Base-by-base conservation (phyloP, 805 yeast species). In the Clavispora carvajalis region DNA sequence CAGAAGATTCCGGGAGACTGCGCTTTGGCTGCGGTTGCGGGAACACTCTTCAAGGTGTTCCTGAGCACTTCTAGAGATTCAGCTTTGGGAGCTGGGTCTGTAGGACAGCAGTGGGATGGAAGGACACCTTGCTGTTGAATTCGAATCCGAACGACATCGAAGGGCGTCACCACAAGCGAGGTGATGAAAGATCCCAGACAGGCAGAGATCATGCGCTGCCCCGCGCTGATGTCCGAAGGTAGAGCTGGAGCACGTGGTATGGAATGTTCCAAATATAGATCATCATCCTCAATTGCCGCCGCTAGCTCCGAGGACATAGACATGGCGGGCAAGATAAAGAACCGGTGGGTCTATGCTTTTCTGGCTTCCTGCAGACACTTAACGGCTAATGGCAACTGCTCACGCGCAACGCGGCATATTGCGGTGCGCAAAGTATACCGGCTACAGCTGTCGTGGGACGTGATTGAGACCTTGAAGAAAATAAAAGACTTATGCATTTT, bases 101-200 rank as follows among this genome's bases (percentile, higher is more conserved):
- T n/a, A 10, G 12, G 7, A 18, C 33, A 25, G 29, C 35, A 33
- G 3, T 7, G 11, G 2, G 10, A n/a, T 8, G 36, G 40, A 33
- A 84, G 61, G 51, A 79, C 65, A 46, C 80, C 82, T 53, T 85
- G 95, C 52, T 85, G 95, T 49, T 85, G 95, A 22, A 84, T 64
- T 44, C 95, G 64, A 22, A 85, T 79, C 45, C 91, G 65, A 0
- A 85, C 83, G 29, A 85, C 93, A 59, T 85, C 95, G 60, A 85
- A 77, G 1, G 95, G 95, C 1, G 93, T 85, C 24, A 85, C 79
- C 30, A 82, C 80, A 26, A 82, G 51, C 0, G 91, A 83, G 2
- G 91, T 85, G 16, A 85, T 51, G 6, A 85, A 53, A 0, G 91
- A 82, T 0, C 95, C 95, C 34, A 79, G 69, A 51, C 88, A 80